Percentiles rank a stretch among this genome's conserved stretches.
Evolutionary conservation across 2,329 filamentous ascomycete species (phyloP).

Genomic region (Colletotrichum endophyticum): DNA sequence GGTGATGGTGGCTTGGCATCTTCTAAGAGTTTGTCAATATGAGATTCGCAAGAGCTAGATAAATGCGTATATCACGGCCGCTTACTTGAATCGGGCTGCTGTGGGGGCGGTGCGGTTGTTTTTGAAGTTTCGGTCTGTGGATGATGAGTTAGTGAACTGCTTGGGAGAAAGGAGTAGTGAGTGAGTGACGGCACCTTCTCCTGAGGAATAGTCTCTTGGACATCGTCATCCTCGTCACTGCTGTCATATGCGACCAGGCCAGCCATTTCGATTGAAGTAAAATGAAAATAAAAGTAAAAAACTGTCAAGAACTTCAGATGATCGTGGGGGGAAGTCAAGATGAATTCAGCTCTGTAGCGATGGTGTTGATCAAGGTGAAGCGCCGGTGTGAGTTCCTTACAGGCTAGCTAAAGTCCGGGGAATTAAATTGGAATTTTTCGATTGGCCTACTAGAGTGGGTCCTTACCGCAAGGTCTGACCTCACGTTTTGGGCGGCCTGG

Average conservation of each 20-base stretch:
- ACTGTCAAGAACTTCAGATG: neutral
- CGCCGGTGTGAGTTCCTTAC: neutral
- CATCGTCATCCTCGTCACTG: constrained; percentile 54
- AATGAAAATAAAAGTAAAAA: neutral
- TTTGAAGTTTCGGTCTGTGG: neutral
- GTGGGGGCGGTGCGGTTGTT: neutral
- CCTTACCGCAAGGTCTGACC: neutral
- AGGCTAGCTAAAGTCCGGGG: neutral
- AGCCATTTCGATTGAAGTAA: constrained; percentile 33
- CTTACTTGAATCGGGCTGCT: neutral
- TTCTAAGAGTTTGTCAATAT: neutral
- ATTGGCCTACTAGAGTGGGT: neutral
- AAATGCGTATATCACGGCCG: fast-evolving
- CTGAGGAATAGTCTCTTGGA: neutral
- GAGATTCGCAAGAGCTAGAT: neutral
- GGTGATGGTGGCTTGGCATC: neutral
- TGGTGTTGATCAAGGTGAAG: neutral
- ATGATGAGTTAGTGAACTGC: neutral
- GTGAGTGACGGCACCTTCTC: neutral
- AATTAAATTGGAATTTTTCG: neutral
- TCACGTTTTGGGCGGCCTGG: neutral
- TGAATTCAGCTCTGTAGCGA: neutral
- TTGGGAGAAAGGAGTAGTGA: neutral
- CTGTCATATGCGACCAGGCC: constrained; percentile 56
- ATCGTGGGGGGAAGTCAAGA: neutral